Evolutionary conservation across 805 yeast species (phyloP), one percentile per base, ranked within the genome.

Genomic region (Hanseniaspora lindneri): DNA sequence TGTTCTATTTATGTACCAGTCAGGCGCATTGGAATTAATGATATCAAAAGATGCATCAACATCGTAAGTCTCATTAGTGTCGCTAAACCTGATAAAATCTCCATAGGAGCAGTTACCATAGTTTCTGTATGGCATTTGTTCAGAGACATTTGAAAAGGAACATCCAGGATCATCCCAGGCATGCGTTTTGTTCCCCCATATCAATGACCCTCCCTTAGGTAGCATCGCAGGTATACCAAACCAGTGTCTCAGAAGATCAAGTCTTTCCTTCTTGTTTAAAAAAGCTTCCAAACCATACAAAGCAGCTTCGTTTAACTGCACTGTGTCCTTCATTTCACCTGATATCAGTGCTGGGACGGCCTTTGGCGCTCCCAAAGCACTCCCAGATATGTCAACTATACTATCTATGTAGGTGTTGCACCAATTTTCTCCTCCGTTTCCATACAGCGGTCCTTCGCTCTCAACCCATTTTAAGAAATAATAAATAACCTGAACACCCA

Each of bases 271-370:
- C 60, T 95, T 75, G 44, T 92, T 81, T 63, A 92, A 87, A 65
- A 92, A 92, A 66, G 84, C 86, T 60, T 92, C 98, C 50, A 92
- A 72, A 1, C 96, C 98, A 58, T 84, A 86, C 54, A 89, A 86
- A 0, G 97, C 98, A 52, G 89, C 66, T 3, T 92, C 81, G 62
- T 92, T 92, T 61, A 92, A 69, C 59, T 89, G 95, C 27, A 94
- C 94, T 0, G 98, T 92, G 63, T 92, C 98, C 62, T 80, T 85
- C 97, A 92, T 92, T 65, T 92, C 98, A 14, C 98, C 98, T 14
- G 95, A 84, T n/a, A 92, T 64, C 51, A 92, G 68, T 0, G 96
- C 96, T 0, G 94, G 85, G 19, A 87, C 75, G 1, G 95, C 83
- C 61, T 92, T 92, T 2, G 98, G 98, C 0, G 97, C 87, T 3